Evolutionary conservation across 768 basidiomycete genomes (phyloP).

Genomic region (Phylloporus sp.): DNA sequence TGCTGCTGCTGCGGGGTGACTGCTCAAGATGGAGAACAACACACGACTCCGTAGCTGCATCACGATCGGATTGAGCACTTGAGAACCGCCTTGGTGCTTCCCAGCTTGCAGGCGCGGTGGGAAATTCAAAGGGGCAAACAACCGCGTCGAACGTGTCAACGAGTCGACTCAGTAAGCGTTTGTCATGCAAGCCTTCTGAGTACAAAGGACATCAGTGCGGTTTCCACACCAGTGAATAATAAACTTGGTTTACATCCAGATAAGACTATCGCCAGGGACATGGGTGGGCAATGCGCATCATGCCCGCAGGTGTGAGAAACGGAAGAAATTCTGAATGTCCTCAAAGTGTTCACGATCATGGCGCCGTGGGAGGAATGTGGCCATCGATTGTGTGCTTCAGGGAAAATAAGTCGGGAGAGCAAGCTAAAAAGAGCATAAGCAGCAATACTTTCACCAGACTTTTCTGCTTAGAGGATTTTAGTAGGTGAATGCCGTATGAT

Average conservation of each 20-base stretch:
- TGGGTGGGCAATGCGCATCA: conserved; percentile 10
- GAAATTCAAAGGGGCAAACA: background rate
- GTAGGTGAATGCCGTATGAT: conserved; percentile 1
- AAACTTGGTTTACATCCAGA: conserved; percentile 6
- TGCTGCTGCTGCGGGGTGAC: background rate
- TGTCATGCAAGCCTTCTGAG: too few relatives aligned
- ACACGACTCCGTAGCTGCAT: background rate
- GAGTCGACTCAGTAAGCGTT: conserved; percentile 15
- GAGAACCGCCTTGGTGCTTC: background rate
- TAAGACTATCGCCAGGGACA: conserved; percentile 14
- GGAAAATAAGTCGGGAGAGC: background rate
- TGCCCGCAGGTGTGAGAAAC: conserved; percentile 20
- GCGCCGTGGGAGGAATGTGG: conserved; percentile 11
- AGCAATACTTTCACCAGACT: background rate
- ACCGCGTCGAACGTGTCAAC: conserved; percentile 2
- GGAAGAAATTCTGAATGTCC: conserved; percentile 3
- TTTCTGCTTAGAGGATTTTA: background rate
- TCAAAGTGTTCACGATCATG: conserved; percentile 6
- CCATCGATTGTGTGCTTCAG: background rate
- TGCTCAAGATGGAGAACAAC: background rate
- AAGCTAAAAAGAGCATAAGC: background rate
- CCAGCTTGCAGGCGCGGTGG: conserved; percentile 4
- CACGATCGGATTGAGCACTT: background rate
- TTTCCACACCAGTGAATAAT: conserved; percentile 14
- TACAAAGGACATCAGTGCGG: too few relatives aligned